These are phyloP conservation scores for Ceratobasidium sp. DNA, from an alignment of 1,284 basidiomycete species.

Conservation along the genomic window DNA sequence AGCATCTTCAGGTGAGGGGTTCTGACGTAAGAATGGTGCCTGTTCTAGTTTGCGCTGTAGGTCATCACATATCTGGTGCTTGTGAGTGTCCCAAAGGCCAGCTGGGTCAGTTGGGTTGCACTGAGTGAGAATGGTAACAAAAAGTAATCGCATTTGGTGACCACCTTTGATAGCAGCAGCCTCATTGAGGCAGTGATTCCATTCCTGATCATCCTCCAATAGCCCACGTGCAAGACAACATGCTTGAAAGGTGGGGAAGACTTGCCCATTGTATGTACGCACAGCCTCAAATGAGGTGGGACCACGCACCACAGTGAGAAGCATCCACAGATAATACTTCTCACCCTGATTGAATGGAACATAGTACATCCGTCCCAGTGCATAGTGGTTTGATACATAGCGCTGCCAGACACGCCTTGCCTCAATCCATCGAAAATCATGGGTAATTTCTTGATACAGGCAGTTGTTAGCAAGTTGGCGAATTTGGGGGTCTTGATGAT, in stretches of 20 bases:
- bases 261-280: conserved; percentile 47
- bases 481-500: conserved; percentile 43
- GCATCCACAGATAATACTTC: conserved; percentile 52
- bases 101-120: conserved; percentile 50
- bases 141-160: conserved; percentile 51
- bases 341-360: conserved; percentile 50
- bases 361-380: conserved; percentile 54
- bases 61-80: conserved; percentile 53
- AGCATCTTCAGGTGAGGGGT: conserved; percentile 49
- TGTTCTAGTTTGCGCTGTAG: conserved; percentile 42
- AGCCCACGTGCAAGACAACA: conserved; percentile 55
- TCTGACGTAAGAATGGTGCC: conserved; percentile 41
- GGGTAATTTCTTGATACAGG: conserved; percentile 56
- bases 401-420: conserved; percentile 47
- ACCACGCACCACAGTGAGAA: conserved; percentile 52
- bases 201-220: conserved; percentile 57
- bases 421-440: conserved; percentile 46
- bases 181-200: conserved; percentile 54
- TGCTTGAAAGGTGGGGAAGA: conserved; percentile 49
- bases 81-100: conserved; percentile 52
- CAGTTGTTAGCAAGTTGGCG: conserved; percentile 48
- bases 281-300: conserved; percentile 52
- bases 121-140: conserved; percentile 53
- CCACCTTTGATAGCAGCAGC: conserved; percentile 55
- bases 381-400: conserved; percentile 43